These are phyloP conservation scores for Scytalidium sp. DNA, from an alignment of 2,329 filamentous ascomycete genomes.

Conservation along the genomic window DNA sequence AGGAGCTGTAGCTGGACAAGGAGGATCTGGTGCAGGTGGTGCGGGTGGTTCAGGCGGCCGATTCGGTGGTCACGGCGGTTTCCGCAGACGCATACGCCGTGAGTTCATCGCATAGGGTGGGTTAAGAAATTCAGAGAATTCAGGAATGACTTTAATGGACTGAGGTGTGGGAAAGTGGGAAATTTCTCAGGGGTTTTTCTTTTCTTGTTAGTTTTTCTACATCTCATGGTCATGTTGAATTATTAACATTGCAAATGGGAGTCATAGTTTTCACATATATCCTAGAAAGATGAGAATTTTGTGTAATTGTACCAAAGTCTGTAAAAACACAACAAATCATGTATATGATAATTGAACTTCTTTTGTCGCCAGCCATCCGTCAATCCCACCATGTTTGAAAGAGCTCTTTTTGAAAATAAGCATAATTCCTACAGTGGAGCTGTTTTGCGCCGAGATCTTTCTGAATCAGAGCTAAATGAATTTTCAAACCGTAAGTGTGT, in stretches of 20 bases:
- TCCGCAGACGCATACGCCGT: not conserved
- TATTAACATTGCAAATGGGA: not conserved
- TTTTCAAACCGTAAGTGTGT: not conserved
- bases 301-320: not conserved
- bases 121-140: not conserved
- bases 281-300: not conserved
- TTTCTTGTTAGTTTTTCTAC: not conserved
- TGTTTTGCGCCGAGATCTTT: too few relatives aligned
- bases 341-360: too few relatives aligned
- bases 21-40: not conserved
- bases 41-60: not conserved
- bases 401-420: too few relatives aligned
- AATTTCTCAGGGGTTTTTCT: not conserved
- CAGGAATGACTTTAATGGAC: not conserved
- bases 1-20: not conserved
- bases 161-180: not conserved
- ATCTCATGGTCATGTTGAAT: not conserved
- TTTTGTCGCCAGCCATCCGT: conserved; percentile 39
- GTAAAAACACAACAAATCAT: not conserved
- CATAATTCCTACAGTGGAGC: too few relatives aligned
- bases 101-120: not conserved
- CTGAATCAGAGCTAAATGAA: not conserved
- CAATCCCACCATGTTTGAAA: too few relatives aligned
- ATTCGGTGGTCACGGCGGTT: not conserved
- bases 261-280: too few relatives aligned